Evolutionary conservation across 2,329 filamentous ascomycete species (phyloP), one percentile per base, ranked within the genome.

Genomic region (Sclerotiophoma versabilis): DNA sequence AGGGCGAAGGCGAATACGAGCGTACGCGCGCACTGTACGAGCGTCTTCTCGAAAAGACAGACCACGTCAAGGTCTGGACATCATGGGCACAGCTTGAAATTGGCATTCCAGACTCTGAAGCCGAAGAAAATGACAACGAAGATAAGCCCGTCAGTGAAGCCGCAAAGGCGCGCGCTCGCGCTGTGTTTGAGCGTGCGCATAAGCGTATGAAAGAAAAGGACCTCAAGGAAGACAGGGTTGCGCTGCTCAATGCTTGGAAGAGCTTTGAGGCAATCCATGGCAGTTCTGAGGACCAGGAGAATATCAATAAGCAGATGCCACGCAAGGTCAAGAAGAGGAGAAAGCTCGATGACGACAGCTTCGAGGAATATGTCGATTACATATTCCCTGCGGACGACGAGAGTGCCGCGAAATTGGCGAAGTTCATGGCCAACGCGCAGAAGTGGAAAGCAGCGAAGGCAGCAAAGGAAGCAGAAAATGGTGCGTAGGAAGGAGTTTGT

Each of bases 1-100:
- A 98, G 72, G 92, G 96, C 67, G 92, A 96, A 75, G 91, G 88
- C 68, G 92, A 97, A 75, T 97, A 93, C 75, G 91, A 92, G 47
- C 83, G 87, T 42, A 92, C 92, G 4, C 84, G 95, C 42, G 79
- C 80, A 3, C 80, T 99, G 37, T 99, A 98, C 77, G 93, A 98
- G 79, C 86, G 93, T 7, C 83, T 99, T 11, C 83, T 99, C 36
- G 83, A 91, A 69, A 97, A 96, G 86, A 96, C 95, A n/a, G 89
- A 95, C 70, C 95, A 99, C 72, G 92, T 97, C 81, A 99, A 98
- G 81, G 95, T 99, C 56, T 99, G 95, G 95, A 96, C 95, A 76
- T 93, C 91, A 75, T 99, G 93, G 77, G 95, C 95, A n/a, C 91
- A 96, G 75, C 98, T 99, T 71, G 95, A 99, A 77, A 91, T 98